Conservation (phyloP, 441 rosid genomes). For the Gossypium trilobum region DNA sequence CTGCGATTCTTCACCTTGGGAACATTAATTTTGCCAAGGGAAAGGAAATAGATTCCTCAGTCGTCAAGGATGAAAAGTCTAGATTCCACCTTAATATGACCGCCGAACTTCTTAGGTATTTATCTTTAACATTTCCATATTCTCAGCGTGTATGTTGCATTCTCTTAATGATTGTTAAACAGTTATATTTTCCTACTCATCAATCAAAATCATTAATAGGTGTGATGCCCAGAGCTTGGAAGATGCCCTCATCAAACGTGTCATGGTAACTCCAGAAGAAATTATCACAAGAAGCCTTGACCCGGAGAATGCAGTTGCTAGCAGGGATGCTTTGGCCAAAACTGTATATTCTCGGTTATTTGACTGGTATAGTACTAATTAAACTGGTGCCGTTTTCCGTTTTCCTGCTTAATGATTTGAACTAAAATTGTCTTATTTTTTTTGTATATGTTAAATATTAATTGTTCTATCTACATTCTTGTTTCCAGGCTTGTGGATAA, state of each 20-base stretch:
- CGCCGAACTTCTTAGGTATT: constrained; percentile 85
- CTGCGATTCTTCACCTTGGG: constrained; percentile 93
- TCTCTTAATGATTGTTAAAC: background rate
- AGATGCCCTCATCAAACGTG: constrained; percentile 95
- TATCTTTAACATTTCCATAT: constrained; percentile 8
- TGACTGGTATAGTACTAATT: constrained; percentile 65
- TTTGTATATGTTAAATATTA: background rate
- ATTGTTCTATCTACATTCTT: constrained; percentile 6
- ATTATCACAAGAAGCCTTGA: constrained; percentile 95
- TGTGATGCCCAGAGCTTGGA: constrained; percentile 92
- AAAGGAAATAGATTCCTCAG: constrained; percentile 81
- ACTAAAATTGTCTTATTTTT: background rate
- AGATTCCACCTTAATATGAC: constrained; percentile 68
- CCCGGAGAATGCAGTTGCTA: constrained; percentile 70
- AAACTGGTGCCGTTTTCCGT: background rate
- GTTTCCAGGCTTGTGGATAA: constrained; percentile 85
- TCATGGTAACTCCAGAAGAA: constrained; percentile 99
- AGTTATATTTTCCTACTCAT: background rate
- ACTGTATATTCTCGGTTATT: constrained; percentile 92
- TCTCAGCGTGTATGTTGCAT: background rate
- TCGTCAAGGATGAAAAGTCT: constrained; percentile 83
- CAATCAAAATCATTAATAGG: constrained; percentile 28
- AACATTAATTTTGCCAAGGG: constrained; percentile 90
- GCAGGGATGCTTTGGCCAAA: constrained; percentile 98
- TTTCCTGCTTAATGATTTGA: background rate